Base-by-base conservation (phyloP, 441 rosid genomes). In the Eutrema salsugineum region DNA sequence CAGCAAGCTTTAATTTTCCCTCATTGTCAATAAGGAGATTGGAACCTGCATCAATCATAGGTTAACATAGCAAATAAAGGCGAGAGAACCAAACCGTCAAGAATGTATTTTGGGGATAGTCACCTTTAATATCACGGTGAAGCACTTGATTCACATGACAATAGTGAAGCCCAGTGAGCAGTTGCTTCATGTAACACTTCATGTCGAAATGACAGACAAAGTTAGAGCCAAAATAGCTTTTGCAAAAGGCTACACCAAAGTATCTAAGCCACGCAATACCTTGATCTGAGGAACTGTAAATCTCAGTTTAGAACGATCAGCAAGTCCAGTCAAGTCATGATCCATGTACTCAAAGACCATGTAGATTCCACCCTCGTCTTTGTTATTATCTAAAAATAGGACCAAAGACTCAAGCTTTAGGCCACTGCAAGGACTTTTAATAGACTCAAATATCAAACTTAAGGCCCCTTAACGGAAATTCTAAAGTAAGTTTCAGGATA, bases 321-420 rank as follows among this genome's bases (percentile, higher is more conserved):
- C 85, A 70, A 95, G 97, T 64, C 99, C 99, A 15, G 96, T 92
- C 81, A 94, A 83, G 76, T 95, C 98, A 79, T 95, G 99, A 80
- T 95, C 99, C 99, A 95, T 95, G 83, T 95, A 95, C 78, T 95
- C 98, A 62, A 93, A 95, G 36, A 95, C 99, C 98, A 95, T 93
- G 82, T 94, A 94, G 72, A 89, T 91, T 63, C 97, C 88, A 57
- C 99, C 97, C 60, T 86, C 88, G 68, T 95, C 90, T 81, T 95
- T 95, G 78, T 90, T 91, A 68, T 93, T 95, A 83, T 91, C 99
- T 93, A 82, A 63, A 60, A 24, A 46, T 20, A 17, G 20, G 6
- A 56, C 19, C 20, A 68, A 38, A 35, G 43, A 2, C 8, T 63
- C 33, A 63, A 76, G 59, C 61, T 46, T 63, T 39, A 76, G 54